Evolutionary conservation across 2,329 filamentous ascomycete genomes (phyloP).

Genomic region (Keithomyces neogunnii): DNA sequence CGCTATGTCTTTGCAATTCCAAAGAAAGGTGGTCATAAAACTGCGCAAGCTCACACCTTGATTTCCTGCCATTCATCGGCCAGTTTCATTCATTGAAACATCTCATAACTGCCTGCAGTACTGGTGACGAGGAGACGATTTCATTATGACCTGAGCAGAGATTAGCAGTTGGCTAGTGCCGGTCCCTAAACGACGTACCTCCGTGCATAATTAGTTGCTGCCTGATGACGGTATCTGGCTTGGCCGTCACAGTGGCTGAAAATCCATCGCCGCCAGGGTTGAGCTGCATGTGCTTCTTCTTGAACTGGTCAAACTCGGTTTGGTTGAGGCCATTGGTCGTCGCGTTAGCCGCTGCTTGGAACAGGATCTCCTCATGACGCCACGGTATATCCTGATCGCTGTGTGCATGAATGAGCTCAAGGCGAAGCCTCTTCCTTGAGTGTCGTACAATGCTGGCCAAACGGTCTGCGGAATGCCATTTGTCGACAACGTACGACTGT

Average conservation of each 20-base stretch:
- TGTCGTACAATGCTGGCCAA: slow-evolving; percentile 47
- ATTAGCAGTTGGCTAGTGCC: neutral
- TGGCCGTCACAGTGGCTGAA: slow-evolving; percentile 34
- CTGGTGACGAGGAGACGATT: slow-evolving; percentile 56
- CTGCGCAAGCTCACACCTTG: no score
- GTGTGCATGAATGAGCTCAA: slow-evolving; percentile 70
- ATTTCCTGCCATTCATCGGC: neutral
- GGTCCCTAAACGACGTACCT: slow-evolving; percentile 30
- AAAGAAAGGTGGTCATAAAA: no score
- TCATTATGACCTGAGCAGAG: slow-evolving; percentile 54
- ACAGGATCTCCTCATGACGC: slow-evolving; percentile 57
- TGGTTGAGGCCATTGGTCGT: slow-evolving; percentile 29
- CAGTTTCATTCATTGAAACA: slow-evolving; percentile 41
- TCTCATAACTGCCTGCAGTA: slow-evolving; percentile 56
- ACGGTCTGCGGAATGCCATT: slow-evolving; percentile 66
- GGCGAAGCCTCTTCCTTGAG: slow-evolving; percentile 46
- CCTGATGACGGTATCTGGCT: slow-evolving; percentile 39
- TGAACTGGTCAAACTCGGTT: slow-evolving; percentile 32
- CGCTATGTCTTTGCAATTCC: no score
- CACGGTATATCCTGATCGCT: slow-evolving; percentile 80
- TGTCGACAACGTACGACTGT: slow-evolving; percentile 60
- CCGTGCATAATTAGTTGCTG: slow-evolving; percentile 48
- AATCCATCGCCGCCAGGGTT: slow-evolving; percentile 37
- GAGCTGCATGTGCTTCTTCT: slow-evolving; percentile 34
- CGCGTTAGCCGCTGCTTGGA: slow-evolving; percentile 49